Evolutionary conservation across 129 eudicot species (phyloP), one percentile per base, ranked within the genome.

Genomic region (Tanacetum coccineum): DNA sequence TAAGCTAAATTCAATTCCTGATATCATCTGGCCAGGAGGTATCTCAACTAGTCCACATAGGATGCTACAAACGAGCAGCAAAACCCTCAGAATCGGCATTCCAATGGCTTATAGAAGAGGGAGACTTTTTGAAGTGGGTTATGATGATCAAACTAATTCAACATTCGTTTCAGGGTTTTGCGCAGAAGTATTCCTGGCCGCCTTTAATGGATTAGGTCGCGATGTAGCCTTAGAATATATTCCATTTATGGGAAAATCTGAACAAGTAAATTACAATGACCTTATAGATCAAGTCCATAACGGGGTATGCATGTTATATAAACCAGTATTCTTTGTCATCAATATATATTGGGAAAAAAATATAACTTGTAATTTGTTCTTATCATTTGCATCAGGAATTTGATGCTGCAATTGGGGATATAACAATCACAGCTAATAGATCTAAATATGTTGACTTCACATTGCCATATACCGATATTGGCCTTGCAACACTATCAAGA

Each of bases 321-420:
- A 10, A 7, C 65, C 11, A 21, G 0, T 62, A 19, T 30, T 51
- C 56, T 36, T 21, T 15, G 2, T 26, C 32, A 30, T 19, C 50
- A 4, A 42, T 9, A 46, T n/a, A 59, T 36, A 36, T 36, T 6
- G 9, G 42, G 2, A 36, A 36, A 36, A 9, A 36, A 36, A 36
- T 36, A 36, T 36, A 36, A 36, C 42, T 36, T 64, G 20, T 71
- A 25, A 50, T 62, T 7, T 13, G 39, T 36, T 36, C 6, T 36
- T 62, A 14, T 47, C 20, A 46, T 75, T 78, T 63, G 53, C 4
- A 50, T 21, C 64, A 75, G 79, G 63, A 59, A 49, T 80, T 45
- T 74, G 87, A 85, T 74, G 91, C 72, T 48, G 81, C 72, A 0
- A 66, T 82, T 6, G 87, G 87, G 13, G 91, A 85, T 63, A 45